Percentiles rank a stretch among this genome's conserved stretches.
Evolutionary conservation across 306 rosid genomes (phyloP).

Genomic region (Sicyos baderoa): DNA sequence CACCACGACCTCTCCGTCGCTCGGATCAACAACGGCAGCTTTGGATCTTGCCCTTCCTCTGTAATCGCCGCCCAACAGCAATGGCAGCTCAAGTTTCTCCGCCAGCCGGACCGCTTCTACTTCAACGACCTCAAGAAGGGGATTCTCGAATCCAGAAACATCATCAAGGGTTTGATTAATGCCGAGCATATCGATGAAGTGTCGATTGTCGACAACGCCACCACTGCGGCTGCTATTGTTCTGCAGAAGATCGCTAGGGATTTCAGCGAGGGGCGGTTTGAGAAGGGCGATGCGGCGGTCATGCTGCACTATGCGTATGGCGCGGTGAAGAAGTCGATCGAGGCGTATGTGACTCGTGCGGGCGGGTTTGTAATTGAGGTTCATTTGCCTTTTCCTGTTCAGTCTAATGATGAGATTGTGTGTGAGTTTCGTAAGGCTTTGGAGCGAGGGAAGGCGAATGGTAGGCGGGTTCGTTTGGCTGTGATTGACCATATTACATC

Average conservation of each 20-base stretch:
- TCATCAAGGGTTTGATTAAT: constrained; percentile 55
- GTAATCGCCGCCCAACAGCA: constrained; percentile 49
- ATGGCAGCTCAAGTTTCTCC: constrained; percentile 47
- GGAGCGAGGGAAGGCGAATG: constrained; percentile 57
- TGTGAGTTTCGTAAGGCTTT: constrained; percentile 62
- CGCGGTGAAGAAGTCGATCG: constrained; percentile 76
- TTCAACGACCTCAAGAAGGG: constrained; percentile 53
- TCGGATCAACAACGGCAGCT: constrained; percentile 91
- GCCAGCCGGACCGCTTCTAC: constrained; percentile 83
- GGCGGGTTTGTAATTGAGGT: constrained; percentile 84
- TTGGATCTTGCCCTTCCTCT: constrained; percentile 75
- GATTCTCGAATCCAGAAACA: constrained; percentile 47
- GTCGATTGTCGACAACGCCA: constrained; percentile 92
- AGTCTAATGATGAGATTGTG: constrained; percentile 57
- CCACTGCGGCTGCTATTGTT: constrained; percentile 95
- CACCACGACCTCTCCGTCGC: constrained; percentile 72
- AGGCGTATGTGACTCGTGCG: constrained; percentile 78
- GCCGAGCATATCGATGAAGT: constrained; percentile 70
- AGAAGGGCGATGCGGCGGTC: constrained; percentile 60
- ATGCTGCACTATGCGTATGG: constrained; percentile 95
- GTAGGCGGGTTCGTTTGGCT: constrained; percentile 66
- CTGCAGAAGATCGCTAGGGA: constrained; percentile 76
- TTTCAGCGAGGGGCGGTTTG: constrained; percentile 57
- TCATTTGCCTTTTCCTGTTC: constrained; percentile 74
- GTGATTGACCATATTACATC: constrained; percentile 95